phyloP scores from a whole-genome alignment of 2,329 filamentous ascomycete genomes.

The Aspergillus sp. region DNA sequence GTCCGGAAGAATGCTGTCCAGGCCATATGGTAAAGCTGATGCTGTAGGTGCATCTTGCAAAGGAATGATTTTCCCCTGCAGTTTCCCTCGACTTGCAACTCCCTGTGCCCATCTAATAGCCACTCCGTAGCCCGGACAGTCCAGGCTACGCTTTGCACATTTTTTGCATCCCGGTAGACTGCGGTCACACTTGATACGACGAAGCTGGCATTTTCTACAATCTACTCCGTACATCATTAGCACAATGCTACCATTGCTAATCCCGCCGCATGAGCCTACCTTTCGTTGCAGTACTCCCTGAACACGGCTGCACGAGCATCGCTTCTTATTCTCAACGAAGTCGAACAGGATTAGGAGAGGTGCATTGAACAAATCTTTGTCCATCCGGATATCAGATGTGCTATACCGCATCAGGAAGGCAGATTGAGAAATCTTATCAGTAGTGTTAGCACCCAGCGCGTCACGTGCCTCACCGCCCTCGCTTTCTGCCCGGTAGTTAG shows the following conservation, averaged over 20 bases:
- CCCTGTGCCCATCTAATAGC: slow-evolving; percentile 20
- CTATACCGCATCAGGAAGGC: too few relatives aligned
- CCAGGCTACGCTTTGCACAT: slow-evolving; percentile 18
- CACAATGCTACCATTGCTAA: not conserved
- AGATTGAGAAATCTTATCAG: too few relatives aligned
- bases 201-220: slow-evolving; percentile 16
- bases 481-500: too few relatives aligned
- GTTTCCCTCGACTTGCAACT: slow-evolving; percentile 19
- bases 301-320: too few relatives aligned
- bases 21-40: not conserved
- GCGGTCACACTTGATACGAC: slow-evolving; percentile 21
- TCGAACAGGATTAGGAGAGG: too few relatives aligned
- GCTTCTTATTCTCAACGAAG: too few relatives aligned
- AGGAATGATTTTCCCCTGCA: slow-evolving; percentile 15
- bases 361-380: too few relatives aligned
- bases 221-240: slow-evolving; percentile 5
- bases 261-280: not conserved
- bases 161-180: slow-evolving; percentile 17
- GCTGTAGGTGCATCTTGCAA: slow-evolving; percentile 1
- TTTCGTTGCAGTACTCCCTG: not conserved
- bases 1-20: not conserved
- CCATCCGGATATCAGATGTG: too few relatives aligned
- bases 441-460: too few relatives aligned
- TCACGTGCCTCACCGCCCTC: too few relatives aligned
- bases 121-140: slow-evolving; percentile 20